phyloP scores from a whole-genome alignment of 352 stramenopile genomes.

The Phytophthora cactorum region DNA sequence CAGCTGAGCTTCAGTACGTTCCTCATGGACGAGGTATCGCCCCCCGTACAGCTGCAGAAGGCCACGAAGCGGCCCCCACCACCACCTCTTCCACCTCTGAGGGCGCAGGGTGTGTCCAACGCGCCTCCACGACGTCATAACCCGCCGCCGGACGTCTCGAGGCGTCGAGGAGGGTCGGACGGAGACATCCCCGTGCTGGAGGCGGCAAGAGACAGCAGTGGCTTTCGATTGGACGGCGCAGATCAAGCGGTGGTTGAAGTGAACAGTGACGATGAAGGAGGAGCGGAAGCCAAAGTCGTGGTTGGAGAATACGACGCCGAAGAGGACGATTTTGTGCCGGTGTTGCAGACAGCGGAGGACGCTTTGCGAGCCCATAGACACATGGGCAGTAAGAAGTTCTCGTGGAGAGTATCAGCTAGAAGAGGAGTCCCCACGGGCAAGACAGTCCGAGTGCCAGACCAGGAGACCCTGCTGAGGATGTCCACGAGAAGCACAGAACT shows the following conservation, averaged over 20 bases:
- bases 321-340: constrained; percentile 65
- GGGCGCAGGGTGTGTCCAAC: constrained; percentile 15
- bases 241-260: constrained; percentile 38
- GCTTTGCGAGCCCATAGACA: constrained; percentile 41
- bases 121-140: constrained; percentile 9
- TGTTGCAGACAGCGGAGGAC: constrained; percentile 75
- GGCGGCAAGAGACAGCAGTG: constrained; percentile 40
- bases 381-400: constrained; percentile 59
- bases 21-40: constrained; percentile 58
- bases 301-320: constrained; percentile 46
- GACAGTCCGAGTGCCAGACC: constrained; percentile 43
- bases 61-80: constrained; percentile 19
- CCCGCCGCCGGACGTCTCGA: constrained; percentile 1
- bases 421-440: constrained; percentile 28
- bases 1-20: constrained; percentile 62
- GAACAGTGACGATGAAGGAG: constrained; percentile 42
- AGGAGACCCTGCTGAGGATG: constrained; percentile 60
- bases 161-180: constrained; percentile 29
- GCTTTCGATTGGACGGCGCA: constrained; percentile 50
- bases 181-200: constrained; percentile 82
- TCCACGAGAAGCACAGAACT: constrained; percentile 47
- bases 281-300: constrained; percentile 38
- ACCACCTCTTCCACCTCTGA: constrained; percentile 28
- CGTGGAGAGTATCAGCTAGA: constrained; percentile 46
- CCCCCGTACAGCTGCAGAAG: constrained; percentile 34